Evolutionary conservation across 805 yeast genomes (phyloP), one percentile per base, ranked within the genome.

Genomic region (Spathaspora arborariae): DNA sequence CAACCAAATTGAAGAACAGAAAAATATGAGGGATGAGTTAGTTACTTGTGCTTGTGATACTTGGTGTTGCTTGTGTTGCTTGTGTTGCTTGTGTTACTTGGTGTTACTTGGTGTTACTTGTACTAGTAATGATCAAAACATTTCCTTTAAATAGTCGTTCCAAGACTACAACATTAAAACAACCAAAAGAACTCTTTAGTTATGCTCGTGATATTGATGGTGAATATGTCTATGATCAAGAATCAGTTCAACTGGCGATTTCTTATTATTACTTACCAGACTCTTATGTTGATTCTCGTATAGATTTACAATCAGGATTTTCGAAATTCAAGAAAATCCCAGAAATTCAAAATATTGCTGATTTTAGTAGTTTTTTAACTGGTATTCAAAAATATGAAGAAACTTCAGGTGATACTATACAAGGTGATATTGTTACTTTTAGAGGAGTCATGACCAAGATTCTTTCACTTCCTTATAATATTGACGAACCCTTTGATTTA

Each of bases 221-320:
- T 3, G 57, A 57, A 19, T 70, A 61, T 56, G 48, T 49, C 8
- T 54, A 55, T 42, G 79, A 74, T 19, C 72, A 77, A 22, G 57
- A 66, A 24, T 59, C 65, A 4, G 64, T 79, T 8, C 79, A 79
- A 45, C 74, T 78, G 3, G 50, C 55, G 24, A 64, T 88, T 44
- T 68, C 76, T n/a, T 89, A 88, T 64, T 91, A 75, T 68, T 94
- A 89, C 62, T 72, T 92, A 24, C 95, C 96, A 13, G 90, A 88
- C 59, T 64, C 81, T 3, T 80, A 78, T 39, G 58, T 86, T n/a
- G 80, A 82, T 41, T 68, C 70, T 5, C 27, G 36, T 16, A 65
- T 81, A 19, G 90, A 88, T 61, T 70, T 94, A 10, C 70, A 73
- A 20, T 76, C 73, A 1, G 97, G 97, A 0, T 76, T 75, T 55